A percentile compares a stretch with the other conserved stretches of the same genome.
Evolutionary conservation across 106 monocot genomes (phyloP).

Genomic region (Dioscorea dumetorum): DNA sequence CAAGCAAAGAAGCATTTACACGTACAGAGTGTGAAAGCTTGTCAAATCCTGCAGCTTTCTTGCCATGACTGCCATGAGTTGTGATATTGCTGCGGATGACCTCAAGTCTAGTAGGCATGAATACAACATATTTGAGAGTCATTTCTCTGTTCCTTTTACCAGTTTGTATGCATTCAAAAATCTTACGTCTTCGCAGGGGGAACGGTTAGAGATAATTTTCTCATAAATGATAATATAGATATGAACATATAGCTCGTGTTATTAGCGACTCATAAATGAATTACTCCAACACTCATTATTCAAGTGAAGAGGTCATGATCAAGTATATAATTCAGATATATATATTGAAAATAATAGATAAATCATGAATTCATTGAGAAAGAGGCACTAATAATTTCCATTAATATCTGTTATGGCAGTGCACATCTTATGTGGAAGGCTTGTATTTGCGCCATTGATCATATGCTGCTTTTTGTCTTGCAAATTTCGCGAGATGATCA

Average conservation of each 20-base stretch:
- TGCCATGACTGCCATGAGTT: not conserved
- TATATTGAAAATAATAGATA: too few relatives aligned
- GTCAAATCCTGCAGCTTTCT: slow-evolving; percentile 10
- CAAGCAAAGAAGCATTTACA: not conserved
- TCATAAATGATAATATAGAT: too few relatives aligned
- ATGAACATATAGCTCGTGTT: too few relatives aligned
- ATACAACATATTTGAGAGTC: not conserved
- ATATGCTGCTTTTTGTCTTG: slow-evolving; percentile 26
- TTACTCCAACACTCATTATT: too few relatives aligned
- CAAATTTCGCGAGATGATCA: slow-evolving; percentile 8
- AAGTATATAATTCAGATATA: too few relatives aligned
- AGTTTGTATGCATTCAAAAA: too few relatives aligned
- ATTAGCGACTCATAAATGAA: too few relatives aligned
- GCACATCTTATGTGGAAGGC: slow-evolving; percentile 2
- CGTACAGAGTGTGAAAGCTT: not conserved
- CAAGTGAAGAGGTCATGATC: too few relatives aligned
- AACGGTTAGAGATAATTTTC: too few relatives aligned
- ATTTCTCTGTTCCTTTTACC: not conserved
- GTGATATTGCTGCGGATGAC: not conserved
- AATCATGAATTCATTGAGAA: not conserved
- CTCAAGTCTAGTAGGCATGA: not conserved
- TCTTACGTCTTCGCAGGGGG: too few relatives aligned
- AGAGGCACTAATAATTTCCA: not conserved
- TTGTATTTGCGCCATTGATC: slow-evolving; percentile 20
- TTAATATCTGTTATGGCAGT: not conserved